Evolutionary conservation across 495 filamentous ascomycete species (phyloP).

Genomic region (Glarea lozoyensis): DNA sequence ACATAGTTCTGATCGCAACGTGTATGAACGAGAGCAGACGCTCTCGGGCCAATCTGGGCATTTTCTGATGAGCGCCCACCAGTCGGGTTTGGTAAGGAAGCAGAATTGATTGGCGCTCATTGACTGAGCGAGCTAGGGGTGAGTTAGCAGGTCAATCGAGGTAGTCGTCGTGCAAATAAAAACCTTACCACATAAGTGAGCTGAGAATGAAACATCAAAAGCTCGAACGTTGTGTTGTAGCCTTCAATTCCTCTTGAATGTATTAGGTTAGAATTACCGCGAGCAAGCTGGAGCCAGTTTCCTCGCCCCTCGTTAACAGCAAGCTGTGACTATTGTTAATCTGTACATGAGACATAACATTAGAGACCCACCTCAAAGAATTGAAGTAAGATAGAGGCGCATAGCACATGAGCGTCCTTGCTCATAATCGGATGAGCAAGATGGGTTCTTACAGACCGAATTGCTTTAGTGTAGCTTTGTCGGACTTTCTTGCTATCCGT

Average conservation of each 20-base stretch:
- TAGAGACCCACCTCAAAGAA: slow-evolving; percentile 6
- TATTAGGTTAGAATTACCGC: slow-evolving; percentile 1
- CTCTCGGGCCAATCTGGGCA: background rate
- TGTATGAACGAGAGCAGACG: background rate
- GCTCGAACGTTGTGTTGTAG: slow-evolving; percentile 5
- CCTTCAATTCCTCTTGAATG: slow-evolving; percentile 2
- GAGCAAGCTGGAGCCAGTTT: slow-evolving; percentile 8
- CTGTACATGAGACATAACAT: background rate
- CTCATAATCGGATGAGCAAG: background rate
- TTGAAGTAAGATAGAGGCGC: slow-evolving; percentile 8
- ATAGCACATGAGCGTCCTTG: slow-evolving; percentile 6
- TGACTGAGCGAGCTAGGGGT: slow-evolving; percentile 2
- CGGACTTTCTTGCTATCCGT: background rate
- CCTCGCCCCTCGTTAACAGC: slow-evolving; percentile 2
- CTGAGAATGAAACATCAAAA: slow-evolving; percentile 7
- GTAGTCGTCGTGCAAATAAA: background rate
- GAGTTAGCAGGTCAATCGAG: background rate
- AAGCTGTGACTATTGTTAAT: slow-evolving; percentile 1
- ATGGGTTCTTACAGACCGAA: background rate
- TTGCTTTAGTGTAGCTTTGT: slow-evolving; percentile 7
- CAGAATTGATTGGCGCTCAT: background rate
- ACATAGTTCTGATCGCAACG: no score
- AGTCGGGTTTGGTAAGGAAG: background rate
- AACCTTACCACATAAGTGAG: slow-evolving; percentile 1
- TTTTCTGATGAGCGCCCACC: background rate